These are phyloP conservation scores for Gaillardinia entomophila DNA, from an alignment of 805 yeast species.

Conservation along the genomic window DNA sequence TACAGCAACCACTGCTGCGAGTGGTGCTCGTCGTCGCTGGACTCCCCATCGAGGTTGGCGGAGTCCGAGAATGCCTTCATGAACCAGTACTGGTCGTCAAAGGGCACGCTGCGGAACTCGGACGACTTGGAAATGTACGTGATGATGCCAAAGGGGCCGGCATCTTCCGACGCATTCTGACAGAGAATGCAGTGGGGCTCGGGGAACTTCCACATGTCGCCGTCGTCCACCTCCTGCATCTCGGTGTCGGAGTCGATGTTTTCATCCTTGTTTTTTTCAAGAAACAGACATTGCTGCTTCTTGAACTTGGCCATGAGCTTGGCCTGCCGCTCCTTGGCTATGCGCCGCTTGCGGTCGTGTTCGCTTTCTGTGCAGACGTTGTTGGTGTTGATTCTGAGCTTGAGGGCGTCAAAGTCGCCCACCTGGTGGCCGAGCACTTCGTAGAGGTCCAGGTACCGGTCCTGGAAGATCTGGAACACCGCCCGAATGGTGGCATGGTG, in stretches of 20 bases:
- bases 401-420: conserved; percentile 16
- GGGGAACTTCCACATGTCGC: conserved; percentile 58
- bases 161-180: conserved; percentile 63
- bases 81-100: conserved; percentile 59
- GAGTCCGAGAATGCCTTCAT: conserved; percentile 53
- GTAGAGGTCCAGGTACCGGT: conserved; percentile 15
- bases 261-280: conserved; percentile 42
- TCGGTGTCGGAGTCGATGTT: conserved; percentile 35
- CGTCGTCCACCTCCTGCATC: conserved; percentile 28
- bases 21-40: conserved; percentile 6
- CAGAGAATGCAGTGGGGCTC: conserved; percentile 75
- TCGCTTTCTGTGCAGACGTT: conserved; percentile 25
- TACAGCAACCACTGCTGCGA: conserved; percentile 32
- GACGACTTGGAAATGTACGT: conserved; percentile 55
- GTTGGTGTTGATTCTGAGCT: conserved; percentile 10
- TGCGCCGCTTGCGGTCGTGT: conserved; percentile 53
- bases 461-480: conserved; percentile 36
- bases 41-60: conserved; percentile 26
- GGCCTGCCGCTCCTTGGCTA: conserved; percentile 65
- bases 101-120: conserved; percentile 60
- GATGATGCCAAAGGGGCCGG: conserved; percentile 72
- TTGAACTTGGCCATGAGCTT: conserved; percentile 74
- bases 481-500: conserved; percentile 55
- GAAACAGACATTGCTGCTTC: conserved; percentile 72
- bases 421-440: conserved; percentile 13